These are phyloP conservation scores for Saussurea involucrata DNA, from an alignment of 129 eudicot genomes.

Conservation along the genomic window DNA sequence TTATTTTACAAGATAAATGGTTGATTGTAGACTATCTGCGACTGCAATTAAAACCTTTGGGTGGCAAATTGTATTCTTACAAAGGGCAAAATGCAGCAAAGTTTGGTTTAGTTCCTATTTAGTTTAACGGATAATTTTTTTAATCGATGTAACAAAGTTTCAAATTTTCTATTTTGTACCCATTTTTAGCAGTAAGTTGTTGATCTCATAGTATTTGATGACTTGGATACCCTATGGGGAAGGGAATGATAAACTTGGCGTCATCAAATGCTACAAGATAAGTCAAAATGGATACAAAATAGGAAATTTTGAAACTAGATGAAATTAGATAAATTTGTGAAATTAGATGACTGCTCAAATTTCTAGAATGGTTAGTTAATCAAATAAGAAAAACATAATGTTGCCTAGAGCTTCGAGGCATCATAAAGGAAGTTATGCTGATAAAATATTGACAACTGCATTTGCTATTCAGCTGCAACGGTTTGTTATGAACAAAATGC, in stretches of 20 bases:
- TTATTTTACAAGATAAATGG: background rate
- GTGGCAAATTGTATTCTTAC: background rate
- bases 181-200: background rate
- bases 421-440: background rate
- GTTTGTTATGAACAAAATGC: constrained; percentile 51
- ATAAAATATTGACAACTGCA: background rate
- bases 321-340: background rate
- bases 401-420: background rate
- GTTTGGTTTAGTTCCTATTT: background rate
- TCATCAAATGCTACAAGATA: background rate
- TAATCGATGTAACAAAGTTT: background rate
- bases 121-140: too few species aligned
- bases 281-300: background rate
- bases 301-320: background rate
- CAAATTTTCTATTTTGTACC: background rate
- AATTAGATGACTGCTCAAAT: background rate
- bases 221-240: background rate
- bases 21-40: background rate
- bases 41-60: background rate
- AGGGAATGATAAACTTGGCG: background rate
- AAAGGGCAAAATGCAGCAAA: background rate
- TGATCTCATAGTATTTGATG: background rate
- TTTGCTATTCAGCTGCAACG: constrained; percentile 59
- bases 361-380: background rate
- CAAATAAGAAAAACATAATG: background rate